Evolutionary conservation across 176 grass and related monocot species (phyloP), one percentile per base, ranked within the genome.

Genomic region (Oryza officinalis): DNA sequence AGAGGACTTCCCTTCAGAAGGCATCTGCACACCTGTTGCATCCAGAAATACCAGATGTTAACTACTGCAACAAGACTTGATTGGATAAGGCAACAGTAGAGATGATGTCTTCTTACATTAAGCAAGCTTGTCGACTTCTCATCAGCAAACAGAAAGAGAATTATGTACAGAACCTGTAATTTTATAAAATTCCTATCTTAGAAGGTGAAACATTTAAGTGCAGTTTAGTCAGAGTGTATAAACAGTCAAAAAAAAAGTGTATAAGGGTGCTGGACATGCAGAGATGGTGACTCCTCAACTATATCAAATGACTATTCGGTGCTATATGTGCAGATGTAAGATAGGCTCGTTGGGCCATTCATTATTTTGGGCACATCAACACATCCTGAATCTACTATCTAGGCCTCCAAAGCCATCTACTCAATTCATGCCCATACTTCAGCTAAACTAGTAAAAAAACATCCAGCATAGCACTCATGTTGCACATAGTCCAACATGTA

Each of bases 121-220:
- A 93, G 80, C 83, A 93, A 82, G 57, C 86, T 90, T 79, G 87
- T 84, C 0, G 72, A 86, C 79, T 91, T 85, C 72, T 90, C 87
- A 65, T 90, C 85, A 82, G 91, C 91, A 87, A 88, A 80, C 49
- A 98, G 89, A 74, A 89, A 93, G 20, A 98, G 87, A 54, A 93
- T 93, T 28, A 98, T 94, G 83, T 95, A 98, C 71, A 98, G 83
- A 89, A 95, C 92, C 95, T 98, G 81, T 27, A 89, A 85, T 57
- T 64, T 83, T 12, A 20, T 35, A 75, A 80, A 63, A 0, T 72
- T 23, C n/a, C 41, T 50, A 57, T 1, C 61, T 77, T 38, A 87
- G 25, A 38, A 30, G 46, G 64, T 46, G 45, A 63, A 81, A 81
- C 28, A 65, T 52, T 25, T 69, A 64, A 5, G 20, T 15, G n/a